These are phyloP conservation scores for Cornus florida DNA, from an alignment of 148 eudicot species.

Conservation along the genomic window DNA sequence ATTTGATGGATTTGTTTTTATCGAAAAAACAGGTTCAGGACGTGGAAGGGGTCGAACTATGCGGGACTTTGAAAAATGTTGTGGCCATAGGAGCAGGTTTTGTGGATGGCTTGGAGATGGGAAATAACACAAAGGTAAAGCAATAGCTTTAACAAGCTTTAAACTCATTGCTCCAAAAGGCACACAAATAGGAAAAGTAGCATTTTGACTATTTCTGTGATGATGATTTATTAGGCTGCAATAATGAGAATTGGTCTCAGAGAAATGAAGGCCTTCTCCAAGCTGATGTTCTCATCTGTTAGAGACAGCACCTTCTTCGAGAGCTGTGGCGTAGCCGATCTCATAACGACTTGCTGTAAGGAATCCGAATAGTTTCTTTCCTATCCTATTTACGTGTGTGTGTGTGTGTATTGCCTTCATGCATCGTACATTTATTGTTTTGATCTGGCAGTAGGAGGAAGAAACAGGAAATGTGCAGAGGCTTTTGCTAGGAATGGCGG, in stretches of 20 bases:
- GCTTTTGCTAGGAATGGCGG: constrained; percentile 91
- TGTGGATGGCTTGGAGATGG: constrained; percentile 96
- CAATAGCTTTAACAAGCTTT: background rate
- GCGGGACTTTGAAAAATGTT: constrained; percentile 95
- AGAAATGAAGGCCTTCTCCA: constrained; percentile 96
- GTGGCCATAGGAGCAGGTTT: constrained; percentile 98
- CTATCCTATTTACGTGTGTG: background rate
- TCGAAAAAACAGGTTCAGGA: constrained; percentile 64
- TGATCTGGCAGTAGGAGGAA: constrained; percentile 74
- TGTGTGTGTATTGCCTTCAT: background rate
- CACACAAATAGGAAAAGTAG: background rate
- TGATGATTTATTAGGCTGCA: constrained; percentile 66
- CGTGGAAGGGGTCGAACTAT: constrained; percentile 96
- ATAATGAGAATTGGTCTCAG: constrained; percentile 96
- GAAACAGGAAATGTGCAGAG: constrained; percentile 92
- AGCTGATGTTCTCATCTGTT: constrained; percentile 80
- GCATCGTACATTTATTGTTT: constrained; percentile 6
- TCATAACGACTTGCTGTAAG: constrained; percentile 95
- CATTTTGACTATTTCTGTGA: constrained; percentile 9
- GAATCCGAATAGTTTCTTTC: constrained; percentile 1
- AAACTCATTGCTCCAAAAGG: background rate
- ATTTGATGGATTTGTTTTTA: background rate
- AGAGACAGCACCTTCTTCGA: constrained; percentile 85
- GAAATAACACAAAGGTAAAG: constrained; percentile 86
- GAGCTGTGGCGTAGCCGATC: constrained; percentile 98